Base-by-base conservation (phyloP, 345 rosid species). In the Turritis glabra region DNA sequence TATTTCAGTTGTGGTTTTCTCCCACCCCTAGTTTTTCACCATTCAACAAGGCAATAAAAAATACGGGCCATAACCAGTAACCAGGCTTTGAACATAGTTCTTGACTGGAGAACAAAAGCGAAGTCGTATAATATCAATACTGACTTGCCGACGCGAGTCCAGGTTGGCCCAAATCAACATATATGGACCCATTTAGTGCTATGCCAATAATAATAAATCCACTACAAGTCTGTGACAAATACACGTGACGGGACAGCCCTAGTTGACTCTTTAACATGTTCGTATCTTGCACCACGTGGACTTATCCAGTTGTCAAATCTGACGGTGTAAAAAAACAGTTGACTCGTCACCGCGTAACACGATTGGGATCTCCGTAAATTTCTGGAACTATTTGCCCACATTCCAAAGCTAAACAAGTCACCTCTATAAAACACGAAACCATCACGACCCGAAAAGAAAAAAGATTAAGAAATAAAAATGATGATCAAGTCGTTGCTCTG, bases 401-500 rank as follows among this genome's bases (percentile, higher is more conserved):
- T 57, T 35, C 32, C 53, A 48, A 74, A 44, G 64, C 47, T 15
- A 62, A 4, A 23, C 15, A 51, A 50, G 21, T 50, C 44, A 14
- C 2, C 32, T 66, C 57, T 67, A 76, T 61, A 51, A 41, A 25
- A 17, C 38, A 54, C 41, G 12, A 22, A 25, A 37, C 4, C 17
- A 8, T 29, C 1, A 2, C 13, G 46, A 65, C 33, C 33, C 15
- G 2, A 23, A 10, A 33, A 21, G 12, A 52, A 38, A 52, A 38
- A 27, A 35, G 1, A 18, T 19, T 8, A 32, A 55, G 15, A 12
- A 8, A 40, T n/a, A n/a, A 10, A 5, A 15, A 77, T 5, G 15
- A 77, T 64, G 68, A 72, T 58, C 17, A 77, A 72, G 68, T 7
- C 62, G 25, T 65, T 77, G 73, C 66, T 77, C 14, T 71, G 48